Percentiles rank a stretch among this genome's conserved stretches.
Evolutionary conservation across 2,329 filamentous ascomycete genomes (phyloP).

Genomic region (Uncinocarpus reesii): DNA sequence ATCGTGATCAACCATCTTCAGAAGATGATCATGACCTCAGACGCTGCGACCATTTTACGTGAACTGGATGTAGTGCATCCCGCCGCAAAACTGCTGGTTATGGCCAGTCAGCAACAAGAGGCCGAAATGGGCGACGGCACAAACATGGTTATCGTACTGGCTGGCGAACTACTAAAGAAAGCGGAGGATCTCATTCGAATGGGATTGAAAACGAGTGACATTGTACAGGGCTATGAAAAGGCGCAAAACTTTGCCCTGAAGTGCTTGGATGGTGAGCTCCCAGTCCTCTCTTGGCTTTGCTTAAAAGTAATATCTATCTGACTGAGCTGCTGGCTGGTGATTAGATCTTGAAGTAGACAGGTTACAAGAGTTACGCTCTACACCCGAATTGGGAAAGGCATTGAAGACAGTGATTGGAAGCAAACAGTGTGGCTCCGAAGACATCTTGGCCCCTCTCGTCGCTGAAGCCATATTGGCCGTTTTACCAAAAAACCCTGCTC

Average conservation of each 20-base stretch:
- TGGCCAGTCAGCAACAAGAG: slow-evolving; percentile 98
- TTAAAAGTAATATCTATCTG: not conserved
- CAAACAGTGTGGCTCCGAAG: slow-evolving; percentile 92
- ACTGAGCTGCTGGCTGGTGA: not conserved
- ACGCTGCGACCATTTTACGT: slow-evolving; percentile 91
- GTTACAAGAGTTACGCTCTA: slow-evolving; percentile 70
- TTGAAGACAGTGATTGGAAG: slow-evolving; percentile 90
- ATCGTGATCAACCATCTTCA: slow-evolving; percentile 99
- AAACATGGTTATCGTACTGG: slow-evolving; percentile 91
- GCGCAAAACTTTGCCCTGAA: slow-evolving; percentile 82
- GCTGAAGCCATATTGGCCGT: slow-evolving; percentile 76
- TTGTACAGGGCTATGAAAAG: slow-evolving; percentile 90
- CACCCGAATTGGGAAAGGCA: slow-evolving; percentile 83
- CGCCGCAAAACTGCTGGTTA: slow-evolving; percentile 91
- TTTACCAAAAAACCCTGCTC: slow-evolving; percentile 84
- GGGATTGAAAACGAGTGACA: slow-evolving; percentile 97
- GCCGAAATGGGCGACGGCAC: slow-evolving; percentile 98
- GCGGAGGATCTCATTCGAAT: slow-evolving; percentile 92
- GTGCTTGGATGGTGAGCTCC: slow-evolving; percentile 56
- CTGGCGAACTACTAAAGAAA: slow-evolving; percentile 90
- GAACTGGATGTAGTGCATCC: slow-evolving; percentile 98
- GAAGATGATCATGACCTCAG: slow-evolving; percentile 98
- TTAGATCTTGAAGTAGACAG: slow-evolving; percentile 78
- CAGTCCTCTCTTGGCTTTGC: not conserved
- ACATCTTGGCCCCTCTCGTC: slow-evolving; percentile 74